Conservation (phyloP, 2,329 filamentous ascomycete species). For the Cladosporium oxysporum region DNA sequence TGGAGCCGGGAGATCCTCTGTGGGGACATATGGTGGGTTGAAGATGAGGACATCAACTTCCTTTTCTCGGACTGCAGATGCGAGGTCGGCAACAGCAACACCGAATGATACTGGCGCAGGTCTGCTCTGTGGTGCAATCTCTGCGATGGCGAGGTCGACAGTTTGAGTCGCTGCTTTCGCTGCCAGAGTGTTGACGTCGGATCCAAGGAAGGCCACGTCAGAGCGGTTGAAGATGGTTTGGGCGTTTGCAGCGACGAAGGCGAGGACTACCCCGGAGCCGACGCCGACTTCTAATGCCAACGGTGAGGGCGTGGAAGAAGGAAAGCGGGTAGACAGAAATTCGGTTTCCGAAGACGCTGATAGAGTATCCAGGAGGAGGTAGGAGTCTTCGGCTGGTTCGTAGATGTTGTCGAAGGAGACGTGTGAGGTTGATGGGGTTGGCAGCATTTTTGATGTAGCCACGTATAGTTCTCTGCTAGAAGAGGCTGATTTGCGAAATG, state of each 20-base stretch:
- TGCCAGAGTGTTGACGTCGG: slow-evolving; percentile 84
- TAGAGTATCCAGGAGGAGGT: slow-evolving; percentile 87
- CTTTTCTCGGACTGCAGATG: slow-evolving; percentile 58
- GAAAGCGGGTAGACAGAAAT: slow-evolving; percentile 69
- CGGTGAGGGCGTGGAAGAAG: slow-evolving; percentile 36
- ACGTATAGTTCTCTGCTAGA: not conserved
- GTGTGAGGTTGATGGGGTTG: slow-evolving; percentile 90
- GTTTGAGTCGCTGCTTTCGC: slow-evolving; percentile 75
- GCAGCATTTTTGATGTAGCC: slow-evolving; percentile 65
- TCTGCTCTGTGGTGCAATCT: slow-evolving; percentile 21
- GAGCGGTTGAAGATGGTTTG: slow-evolving; percentile 69
- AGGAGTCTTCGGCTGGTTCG: slow-evolving; percentile 95
- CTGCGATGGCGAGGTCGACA: slow-evolving; percentile 53
- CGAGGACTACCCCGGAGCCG: slow-evolving; percentile 91
- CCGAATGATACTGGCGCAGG: slow-evolving; percentile 50
- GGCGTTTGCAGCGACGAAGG: slow-evolving; percentile 79
- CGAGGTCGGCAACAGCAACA: slow-evolving; percentile 70
- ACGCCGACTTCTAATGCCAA: slow-evolving; percentile 84
- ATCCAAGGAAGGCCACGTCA: slow-evolving; percentile 70
- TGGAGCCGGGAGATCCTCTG: slow-evolving; percentile 64
- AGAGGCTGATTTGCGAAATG: not conserved
- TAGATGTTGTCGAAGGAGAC: slow-evolving; percentile 87
- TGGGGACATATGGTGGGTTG: slow-evolving; percentile 96
- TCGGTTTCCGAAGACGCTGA: slow-evolving; percentile 67
- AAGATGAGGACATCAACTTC: slow-evolving; percentile 84